These are phyloP conservation scores for Ganoderma resinaceum DNA, from an alignment of 1,284 basidiomycete genomes.

Conservation along the genomic window DNA sequence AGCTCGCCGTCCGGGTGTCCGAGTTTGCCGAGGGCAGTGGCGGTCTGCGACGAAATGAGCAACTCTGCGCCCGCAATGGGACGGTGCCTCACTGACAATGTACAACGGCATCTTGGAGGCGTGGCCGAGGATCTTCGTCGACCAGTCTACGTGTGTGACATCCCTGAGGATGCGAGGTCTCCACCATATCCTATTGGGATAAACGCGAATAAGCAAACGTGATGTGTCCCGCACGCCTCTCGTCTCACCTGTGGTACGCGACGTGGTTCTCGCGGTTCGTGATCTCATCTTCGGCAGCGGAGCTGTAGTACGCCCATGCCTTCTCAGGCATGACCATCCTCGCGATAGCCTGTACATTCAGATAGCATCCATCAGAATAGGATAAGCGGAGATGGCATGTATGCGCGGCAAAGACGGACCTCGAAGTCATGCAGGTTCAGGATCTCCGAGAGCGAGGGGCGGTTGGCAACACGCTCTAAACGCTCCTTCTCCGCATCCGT, in stretches of 20 bases:
- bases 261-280: constrained; percentile 73
- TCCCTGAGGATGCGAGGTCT: constrained; percentile 74
- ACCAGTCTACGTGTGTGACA: constrained; percentile 67
- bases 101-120: constrained; percentile 67
- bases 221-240: constrained; percentile 64
- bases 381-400: neutral
- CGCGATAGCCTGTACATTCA: constrained; percentile 64
- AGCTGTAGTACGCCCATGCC: constrained; percentile 70
- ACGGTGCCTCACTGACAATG: constrained; percentile 76
- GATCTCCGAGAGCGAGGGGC: constrained; percentile 64
- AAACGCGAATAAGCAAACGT: constrained; percentile 46
- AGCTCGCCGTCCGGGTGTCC: constrained; percentile 95
- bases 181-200: constrained; percentile 67
- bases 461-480: constrained; percentile 46
- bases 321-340: constrained; percentile 71
- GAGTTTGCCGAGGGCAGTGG: constrained; percentile 88
- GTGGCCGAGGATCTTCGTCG: constrained; percentile 63
- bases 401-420: constrained; percentile 25
- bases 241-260: constrained; percentile 67
- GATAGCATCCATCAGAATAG: neutral
- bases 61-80: constrained; percentile 53
- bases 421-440: constrained; percentile 80
- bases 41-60: constrained; percentile 52
- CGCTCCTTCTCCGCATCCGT: constrained; percentile 51
- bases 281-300: constrained; percentile 71